Base-by-base conservation (phyloP, 768 basidiomycete species). In the Suillus luteus region DNA sequence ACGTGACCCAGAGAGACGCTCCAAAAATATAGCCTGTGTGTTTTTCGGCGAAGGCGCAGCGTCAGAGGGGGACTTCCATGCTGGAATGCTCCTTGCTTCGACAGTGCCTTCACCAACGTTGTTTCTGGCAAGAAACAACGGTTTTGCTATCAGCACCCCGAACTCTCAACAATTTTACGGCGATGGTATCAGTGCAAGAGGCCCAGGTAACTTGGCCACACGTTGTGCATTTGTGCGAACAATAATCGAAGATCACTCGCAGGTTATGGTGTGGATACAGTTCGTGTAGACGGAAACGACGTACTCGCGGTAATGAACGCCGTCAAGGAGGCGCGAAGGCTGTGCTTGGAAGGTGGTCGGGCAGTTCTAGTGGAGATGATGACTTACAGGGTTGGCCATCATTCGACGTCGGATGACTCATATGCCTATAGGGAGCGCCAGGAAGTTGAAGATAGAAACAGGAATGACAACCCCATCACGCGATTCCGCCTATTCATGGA, bases 1-100 rank as follows among this genome's bases (percentile, higher is more conserved):
- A 69, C 88, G 95, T 5, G 88, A 91, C 51, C 89, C 89, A 0
- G 78, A 75, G 55, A 86, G 90, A 37, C 82, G 87, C 41, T 82
- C 83, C 51, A 86, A 85, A 61, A 89, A 88, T 62, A 88, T 95
- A 55, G 94, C 95, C 0, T 91, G 88, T 10, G 93, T 93, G 59
- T 97, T 88, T 76, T 96, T 96, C 67, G 95, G 95, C 27, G 96
- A 98, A 77, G 95, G 94, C 64, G 93, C 94, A 8, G 93, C 95
- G 2, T 93, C 92, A 2, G 95, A 96, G 77, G 94, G 94, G 63
- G 95, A 97, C 75, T 96, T 96, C 73, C 95, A 98, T 72, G 96
- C 95, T 0, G 96, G 94, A 33, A 80, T 95, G 71, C 83, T 91
- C 61, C 81, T 93, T 54, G 89, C 89, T 33, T 92, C 90, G 3